These are phyloP conservation scores for Phytophthora macrochlamydospora DNA, from an alignment of 352 stramenopile genomes.

Conservation along the genomic window DNA sequence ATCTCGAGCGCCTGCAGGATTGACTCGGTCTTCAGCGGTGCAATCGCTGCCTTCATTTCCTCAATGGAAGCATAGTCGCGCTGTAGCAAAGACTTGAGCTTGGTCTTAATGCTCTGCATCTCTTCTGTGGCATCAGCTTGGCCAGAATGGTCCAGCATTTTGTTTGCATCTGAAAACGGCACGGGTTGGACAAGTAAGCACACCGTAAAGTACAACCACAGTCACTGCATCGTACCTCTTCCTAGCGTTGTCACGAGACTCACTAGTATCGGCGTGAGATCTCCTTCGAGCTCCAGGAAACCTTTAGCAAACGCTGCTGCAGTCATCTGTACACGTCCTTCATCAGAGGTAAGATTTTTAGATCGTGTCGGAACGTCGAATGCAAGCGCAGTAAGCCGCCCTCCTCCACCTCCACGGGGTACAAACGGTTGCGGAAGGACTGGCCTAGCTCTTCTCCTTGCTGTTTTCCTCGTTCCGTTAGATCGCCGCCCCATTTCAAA, in stretches of 20 bases:
- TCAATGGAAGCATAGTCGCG: constrained; percentile 73
- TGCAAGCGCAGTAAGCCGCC: constrained; percentile 97
- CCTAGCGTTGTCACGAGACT: constrained; percentile 90
- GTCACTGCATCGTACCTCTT: constrained; percentile 51
- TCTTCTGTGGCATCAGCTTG: constrained; percentile 97
- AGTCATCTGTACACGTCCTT: constrained; percentile 99
- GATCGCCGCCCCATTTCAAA: constrained; percentile 99
- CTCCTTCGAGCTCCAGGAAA: constrained; percentile 98
- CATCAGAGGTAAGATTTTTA: constrained; percentile 99
- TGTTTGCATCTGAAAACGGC: constrained; percentile 73
- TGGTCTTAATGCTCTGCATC: constrained; percentile 82
- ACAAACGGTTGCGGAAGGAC: constrained; percentile 90
- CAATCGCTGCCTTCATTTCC: constrained; percentile 68
- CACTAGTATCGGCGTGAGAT: constrained; percentile 99
- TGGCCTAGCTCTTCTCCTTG: constrained; percentile 96
- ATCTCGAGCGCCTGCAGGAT: constrained; percentile 77
- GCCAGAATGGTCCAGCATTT: constrained; percentile 98
- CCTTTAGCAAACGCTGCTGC: constrained; percentile 99
- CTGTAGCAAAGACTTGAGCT: constrained; percentile 92
- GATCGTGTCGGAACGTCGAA: constrained; percentile 99
- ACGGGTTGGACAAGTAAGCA: not conserved
- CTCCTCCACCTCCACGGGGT: constrained; percentile 90
- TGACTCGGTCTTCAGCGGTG: constrained; percentile 76
- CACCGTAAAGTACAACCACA: not conserved
- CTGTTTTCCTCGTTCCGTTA: constrained; percentile 97